These are phyloP conservation scores for Lactarius indigo DNA, from an alignment of 768 basidiomycete species.

Conservation along the genomic window DNA sequence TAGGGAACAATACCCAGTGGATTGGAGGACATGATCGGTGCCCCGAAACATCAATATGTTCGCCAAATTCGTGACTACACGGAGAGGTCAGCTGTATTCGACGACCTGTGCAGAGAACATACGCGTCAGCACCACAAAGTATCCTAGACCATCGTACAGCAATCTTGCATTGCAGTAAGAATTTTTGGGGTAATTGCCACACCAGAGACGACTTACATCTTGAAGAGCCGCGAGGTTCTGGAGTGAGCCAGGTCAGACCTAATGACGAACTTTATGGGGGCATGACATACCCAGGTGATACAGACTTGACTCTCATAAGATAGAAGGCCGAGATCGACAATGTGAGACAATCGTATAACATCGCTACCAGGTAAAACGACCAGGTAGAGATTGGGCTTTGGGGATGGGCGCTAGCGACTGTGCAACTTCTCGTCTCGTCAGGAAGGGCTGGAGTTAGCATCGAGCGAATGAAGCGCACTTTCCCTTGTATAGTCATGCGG, in stretches of 20 bases:
- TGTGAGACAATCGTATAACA: conserved; percentile 53
- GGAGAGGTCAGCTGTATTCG: background rate
- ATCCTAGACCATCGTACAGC: conserved; percentile 65
- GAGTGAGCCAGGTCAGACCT: background rate
- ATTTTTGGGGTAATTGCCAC: background rate
- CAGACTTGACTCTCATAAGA: conserved; percentile 46
- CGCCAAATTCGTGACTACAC: conserved; percentile 29
- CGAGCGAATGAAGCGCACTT: conserved; percentile 31
- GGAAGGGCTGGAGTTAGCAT: background rate
- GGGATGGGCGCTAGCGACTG: conserved; percentile 33
- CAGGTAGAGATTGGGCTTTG: conserved; percentile 41
- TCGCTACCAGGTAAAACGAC: conserved; percentile 56
- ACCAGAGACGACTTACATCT: conserved; percentile 27
- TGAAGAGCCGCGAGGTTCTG: conserved; percentile 30
- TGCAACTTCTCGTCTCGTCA: conserved; percentile 42
- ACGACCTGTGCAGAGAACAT: background rate
- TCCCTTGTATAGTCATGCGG: conserved; percentile 29
- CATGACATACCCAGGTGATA: conserved; percentile 32
- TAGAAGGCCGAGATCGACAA: conserved; percentile 49
- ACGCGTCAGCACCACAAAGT: conserved; percentile 54
- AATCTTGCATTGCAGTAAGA: conserved; percentile 40
- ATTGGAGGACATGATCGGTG: conserved; percentile 25
- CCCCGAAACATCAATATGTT: conserved; percentile 32
- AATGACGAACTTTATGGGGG: background rate
- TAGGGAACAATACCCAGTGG: conserved; percentile 18